A percentile compares a stretch with the other conserved stretches of the same genome.
Evolutionary conservation across 2,329 filamentous ascomycete genomes (phyloP).

Genomic region (Pseudogymnoascus verrucosus): DNA sequence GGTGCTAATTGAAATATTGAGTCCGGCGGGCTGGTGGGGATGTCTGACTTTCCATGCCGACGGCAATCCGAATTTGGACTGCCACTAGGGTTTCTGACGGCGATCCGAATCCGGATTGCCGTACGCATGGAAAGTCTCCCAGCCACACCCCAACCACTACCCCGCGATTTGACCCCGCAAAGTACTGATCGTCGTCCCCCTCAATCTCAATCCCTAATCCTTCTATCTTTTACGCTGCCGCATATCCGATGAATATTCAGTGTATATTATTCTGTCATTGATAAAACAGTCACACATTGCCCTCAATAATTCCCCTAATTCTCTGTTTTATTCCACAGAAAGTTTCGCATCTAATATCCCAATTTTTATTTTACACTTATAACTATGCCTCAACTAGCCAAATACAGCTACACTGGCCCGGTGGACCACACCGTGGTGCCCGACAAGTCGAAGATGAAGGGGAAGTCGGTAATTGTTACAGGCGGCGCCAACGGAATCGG

Average conservation of each 20-base stretch:
- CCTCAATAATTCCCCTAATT: background rate
- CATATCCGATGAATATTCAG: background rate
- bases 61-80: background rate
- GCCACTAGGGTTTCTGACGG: background rate
- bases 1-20: background rate
- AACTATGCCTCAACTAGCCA: background rate
- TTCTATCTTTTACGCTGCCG: background rate
- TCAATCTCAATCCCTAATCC: background rate
- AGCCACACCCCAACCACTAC: background rate
- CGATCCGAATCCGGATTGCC: background rate
- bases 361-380: background rate
- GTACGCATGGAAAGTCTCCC: background rate
- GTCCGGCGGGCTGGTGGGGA: background rate
- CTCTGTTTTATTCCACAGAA: background rate
- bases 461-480: constrained; percentile 41
- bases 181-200: background rate
- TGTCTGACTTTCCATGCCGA: background rate
- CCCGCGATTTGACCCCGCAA: background rate
- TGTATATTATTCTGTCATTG: background rate
- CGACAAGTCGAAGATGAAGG: constrained; percentile 31
- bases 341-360: background rate
- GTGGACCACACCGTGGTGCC: constrained; percentile 29
- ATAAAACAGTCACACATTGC: background rate
- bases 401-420: constrained; percentile 29
- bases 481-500: constrained; percentile 34